Evolutionary conservation across 164 flowering plant species (phyloP).

Genomic region (Annona squamosa): DNA sequence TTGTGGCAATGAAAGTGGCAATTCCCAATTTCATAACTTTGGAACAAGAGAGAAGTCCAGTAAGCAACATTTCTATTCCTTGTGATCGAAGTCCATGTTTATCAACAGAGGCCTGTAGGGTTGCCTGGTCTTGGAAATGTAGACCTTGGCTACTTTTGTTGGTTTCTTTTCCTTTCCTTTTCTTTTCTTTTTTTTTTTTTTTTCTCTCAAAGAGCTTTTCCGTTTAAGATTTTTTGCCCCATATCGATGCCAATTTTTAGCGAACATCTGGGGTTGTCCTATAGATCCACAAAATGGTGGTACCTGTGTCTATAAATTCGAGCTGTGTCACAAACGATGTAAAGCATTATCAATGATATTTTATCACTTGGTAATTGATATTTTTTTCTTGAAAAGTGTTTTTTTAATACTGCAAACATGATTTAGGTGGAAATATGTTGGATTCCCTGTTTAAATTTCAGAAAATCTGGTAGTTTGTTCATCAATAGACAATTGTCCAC

Average conservation of each 20-base stretch:
- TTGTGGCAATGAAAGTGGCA: constrained; percentile 20
- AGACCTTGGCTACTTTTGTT: neutral
- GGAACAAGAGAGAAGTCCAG: constrained; percentile 12
- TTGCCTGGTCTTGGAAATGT: neutral
- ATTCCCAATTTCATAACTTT: constrained; percentile 11
- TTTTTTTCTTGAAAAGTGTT: neutral
- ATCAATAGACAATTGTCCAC: neutral
- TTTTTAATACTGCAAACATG: neutral
- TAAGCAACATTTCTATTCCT: constrained; percentile 4
- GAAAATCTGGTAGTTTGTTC: neutral
- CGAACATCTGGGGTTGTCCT: neutral
- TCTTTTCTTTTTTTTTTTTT: neutral
- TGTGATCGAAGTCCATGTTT: neutral
- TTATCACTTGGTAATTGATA: neutral
- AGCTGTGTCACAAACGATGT: neutral
- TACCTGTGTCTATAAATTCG: neutral
- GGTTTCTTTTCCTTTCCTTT: neutral
- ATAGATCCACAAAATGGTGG: neutral
- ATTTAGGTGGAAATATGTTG: neutral
- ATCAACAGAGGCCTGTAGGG: neutral
- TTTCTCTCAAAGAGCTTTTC: neutral
- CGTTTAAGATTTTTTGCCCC: too few species aligned
- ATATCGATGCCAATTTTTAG: neutral
- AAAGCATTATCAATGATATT: neutral
- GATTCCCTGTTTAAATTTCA: neutral